Base-by-base conservation (phyloP, 306 rosid species). In the Canavalia ensiformis region DNA sequence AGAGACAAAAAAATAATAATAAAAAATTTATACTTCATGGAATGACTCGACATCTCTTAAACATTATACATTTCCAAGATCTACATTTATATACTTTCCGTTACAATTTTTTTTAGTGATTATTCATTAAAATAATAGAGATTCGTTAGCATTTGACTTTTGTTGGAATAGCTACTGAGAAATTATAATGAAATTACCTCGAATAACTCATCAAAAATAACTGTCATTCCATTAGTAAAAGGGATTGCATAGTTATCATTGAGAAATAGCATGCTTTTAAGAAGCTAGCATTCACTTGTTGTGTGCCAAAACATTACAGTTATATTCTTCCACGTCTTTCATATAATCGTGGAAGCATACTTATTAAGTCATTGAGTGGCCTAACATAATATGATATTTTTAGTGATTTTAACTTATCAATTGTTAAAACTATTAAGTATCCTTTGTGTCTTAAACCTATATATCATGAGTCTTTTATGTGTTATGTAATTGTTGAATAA, bases 161-260 rank as follows among this genome's bases (percentile, higher is more conserved):
- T 74, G 34, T 5, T 52, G 69, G 18, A 71, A 8, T 13, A 13
- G 25, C n/a, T 33, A 3, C 7, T 28, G 3, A 34, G 54, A 63
- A 72, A 18, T 46, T 45, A 67, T 35, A 7, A 37, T 3, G 55
- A 34, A 35, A 60, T 63, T 70, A 90, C 97, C 82, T 82, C n/a
- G 0, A 72, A 87, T 45, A 91, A 81, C 83, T 94, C 94, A 72
- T 86, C 88, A 8, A 93, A 88, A 67, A 94, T 90, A 42, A 94
- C 85, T 37, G 74, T 85, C 93, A 86, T 85, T 56, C 92, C 90
- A 63, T 89, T 92, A 82, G 91, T 86, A 83, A 82, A 81, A 70
- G 90, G 31, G 5, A 31, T 8, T 72, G 0, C 0, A 49, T 79
- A 80, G 34, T 87, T 84, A 0, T 0, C 1, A n/a, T 67, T 18